Base-by-base conservation (phyloP, 805 yeast genomes). In the Starmerella apis region DNA sequence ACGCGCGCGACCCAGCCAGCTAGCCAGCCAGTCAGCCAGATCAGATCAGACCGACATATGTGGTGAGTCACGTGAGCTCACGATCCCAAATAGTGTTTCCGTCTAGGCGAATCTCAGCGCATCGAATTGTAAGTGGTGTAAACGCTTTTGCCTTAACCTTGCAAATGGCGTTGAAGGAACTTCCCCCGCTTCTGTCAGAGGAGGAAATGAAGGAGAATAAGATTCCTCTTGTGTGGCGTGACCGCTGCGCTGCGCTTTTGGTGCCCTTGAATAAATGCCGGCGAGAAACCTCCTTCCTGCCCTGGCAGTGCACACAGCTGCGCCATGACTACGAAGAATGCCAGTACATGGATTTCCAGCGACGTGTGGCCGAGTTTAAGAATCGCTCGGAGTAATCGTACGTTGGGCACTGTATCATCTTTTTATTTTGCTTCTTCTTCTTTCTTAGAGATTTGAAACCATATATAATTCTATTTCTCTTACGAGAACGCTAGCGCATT, bases 251-350 rank as follows among this genome's bases (percentile, higher is more conserved):
- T 1, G 67, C 73, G 20, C 62, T 79, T 48, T 66, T 78, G 55
- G 73, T 80, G 24, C 83, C 83, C 16, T 66, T 79, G 50, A 77
- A 77, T 65, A 74, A 75, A 59, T 79, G 85, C 62, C 75, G 84
- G 50, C 68, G 69, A 46, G 80, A 79, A 58, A 72, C 74, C 11
- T 66, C 69, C 61, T 79, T 68, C 59, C 57, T 79, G 64, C 85
- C 85, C 27, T 79, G 83, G 83, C 78, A 77, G 59, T 85, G 95
- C 61, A 55, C 75, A 51, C 81, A 81, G 56, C 86, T 81, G 68
- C 78, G 86, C 64, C 94, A 86, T 59, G 79, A 73, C 37, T 86
- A 87, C 73, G 95, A 85, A 66, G 83, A 83, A 63, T 85, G 95
- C 66, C 83, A 85, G 67, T 82, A 82, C 65, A 66, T 80, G 65